Conservation (phyloP, 495 filamentous ascomycete species). For the Bacidia rubella region DNA sequence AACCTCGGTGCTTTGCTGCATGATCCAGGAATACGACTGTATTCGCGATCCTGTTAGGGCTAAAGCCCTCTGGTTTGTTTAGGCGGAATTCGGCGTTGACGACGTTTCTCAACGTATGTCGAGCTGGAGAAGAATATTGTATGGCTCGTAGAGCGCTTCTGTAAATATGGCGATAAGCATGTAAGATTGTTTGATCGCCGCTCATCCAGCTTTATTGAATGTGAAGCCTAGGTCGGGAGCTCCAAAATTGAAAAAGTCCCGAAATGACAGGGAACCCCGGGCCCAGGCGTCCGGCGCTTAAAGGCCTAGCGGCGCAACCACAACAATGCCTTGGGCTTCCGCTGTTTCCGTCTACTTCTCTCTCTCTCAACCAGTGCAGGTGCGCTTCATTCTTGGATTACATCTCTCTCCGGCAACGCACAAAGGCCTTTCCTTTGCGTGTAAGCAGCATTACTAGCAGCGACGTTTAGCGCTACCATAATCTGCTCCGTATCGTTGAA, state of each 20-base stretch:
- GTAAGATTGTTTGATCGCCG: slow-evolving; percentile 30
- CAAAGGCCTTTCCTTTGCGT: no score
- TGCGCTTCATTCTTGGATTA: no score
- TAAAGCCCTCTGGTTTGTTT: slow-evolving; percentile 35
- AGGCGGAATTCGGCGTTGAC: slow-evolving; percentile 62
- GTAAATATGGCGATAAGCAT: slow-evolving; percentile 70
- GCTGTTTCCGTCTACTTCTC: no score
- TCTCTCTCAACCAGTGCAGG: no score
- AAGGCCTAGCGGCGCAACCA: no score
- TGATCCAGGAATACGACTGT: slow-evolving; percentile 66
- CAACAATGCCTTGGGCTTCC: no score
- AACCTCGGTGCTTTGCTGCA: slow-evolving; percentile 48
- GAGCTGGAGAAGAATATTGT: slow-evolving; percentile 64
- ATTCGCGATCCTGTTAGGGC: slow-evolving; percentile 47
- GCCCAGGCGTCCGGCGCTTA: no score
- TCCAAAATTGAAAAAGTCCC: no score
- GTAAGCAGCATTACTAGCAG: no score
- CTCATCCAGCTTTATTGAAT: background rate
- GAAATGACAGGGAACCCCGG: no score
- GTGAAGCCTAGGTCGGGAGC: no score
- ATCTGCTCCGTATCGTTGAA: background rate
- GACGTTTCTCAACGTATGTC: slow-evolving; percentile 48
- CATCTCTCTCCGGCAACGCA: no score
- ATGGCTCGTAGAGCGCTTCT: slow-evolving; percentile 62
- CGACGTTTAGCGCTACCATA: background rate